phyloP scores from a whole-genome alignment of 1,139 yeast genomes.

The Kodamaea suecica region DNA sequence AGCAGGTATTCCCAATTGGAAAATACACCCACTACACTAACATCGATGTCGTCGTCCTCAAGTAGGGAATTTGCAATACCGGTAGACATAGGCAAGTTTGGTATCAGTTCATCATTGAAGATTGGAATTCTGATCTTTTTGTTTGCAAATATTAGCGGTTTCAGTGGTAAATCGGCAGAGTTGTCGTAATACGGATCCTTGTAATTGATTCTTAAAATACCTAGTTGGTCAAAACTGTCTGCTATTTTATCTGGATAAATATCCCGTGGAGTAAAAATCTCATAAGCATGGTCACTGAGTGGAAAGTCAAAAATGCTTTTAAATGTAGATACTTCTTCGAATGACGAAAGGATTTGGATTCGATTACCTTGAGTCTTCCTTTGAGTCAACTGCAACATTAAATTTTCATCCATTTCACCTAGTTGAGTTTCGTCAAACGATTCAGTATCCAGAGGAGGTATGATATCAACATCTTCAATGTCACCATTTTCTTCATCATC shows the following conservation, averaged over 20 bases:
- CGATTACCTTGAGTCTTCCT: constrained; percentile 2
- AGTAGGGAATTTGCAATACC: constrained; percentile 7
- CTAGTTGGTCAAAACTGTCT: constrained; percentile 40
- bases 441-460: no score
- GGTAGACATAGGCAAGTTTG: constrained; percentile 15
- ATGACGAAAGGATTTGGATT: constrained; percentile 16
- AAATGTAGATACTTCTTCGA: constrained; percentile 4
- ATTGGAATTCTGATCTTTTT: constrained; percentile 49
- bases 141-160: constrained; percentile 66
- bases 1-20: constrained; percentile 28
- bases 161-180: constrained; percentile 47
- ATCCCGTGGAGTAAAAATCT: constrained; percentile 19
- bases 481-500: constrained; percentile 14
- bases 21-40: constrained; percentile 1
- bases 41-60: neutral
- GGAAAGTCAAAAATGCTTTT: constrained; percentile 2
- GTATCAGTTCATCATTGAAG: constrained; percentile 14
- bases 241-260: constrained; percentile 23
- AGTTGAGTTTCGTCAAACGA: no score
- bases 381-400: constrained; percentile 12
- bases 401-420: constrained; percentile 13
- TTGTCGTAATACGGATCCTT: constrained; percentile 62
- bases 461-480: no score
- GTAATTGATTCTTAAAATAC: constrained; percentile 53
- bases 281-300: constrained; percentile 14